Evolutionary conservation across 139 green algal species (phyloP), one percentile per base, ranked within the genome.

Genomic region (Picochlorum sp.): DNA sequence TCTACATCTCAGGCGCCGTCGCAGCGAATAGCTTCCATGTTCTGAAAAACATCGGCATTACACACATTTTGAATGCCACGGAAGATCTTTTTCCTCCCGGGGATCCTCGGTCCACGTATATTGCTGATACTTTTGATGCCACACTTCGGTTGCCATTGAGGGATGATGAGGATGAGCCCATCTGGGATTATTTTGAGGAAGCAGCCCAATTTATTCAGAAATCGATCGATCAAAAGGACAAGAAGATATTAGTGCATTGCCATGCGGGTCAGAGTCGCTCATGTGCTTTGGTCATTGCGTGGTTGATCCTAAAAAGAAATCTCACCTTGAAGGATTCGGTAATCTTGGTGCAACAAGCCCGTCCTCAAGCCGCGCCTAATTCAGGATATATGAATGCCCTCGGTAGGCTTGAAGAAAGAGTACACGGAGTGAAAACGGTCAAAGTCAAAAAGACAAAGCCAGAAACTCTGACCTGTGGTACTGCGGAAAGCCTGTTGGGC

Each of bases 231-330:
- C 32, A 3, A 72, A 72, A 20, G 79, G 76, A 8, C 34, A 41
- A 41, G 34, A 69, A 63, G 23, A 80, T 90, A 52, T 70, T 96
- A 52, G 85, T 97, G 57, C 91, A 97, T 80, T 97, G 91, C 77
- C 83, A 85, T 66, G 87, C 90, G 59, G 91, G 91, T 56, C 83
- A 81, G 63, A 84, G 63, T 45, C 75, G 91, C 50, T 86, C 70
- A 41, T 83, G 85, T 44, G 21, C 26, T 24, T 26, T 66, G 47
- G 32, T 68, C 10, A 38, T 79, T 24, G 67, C 70, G n/a, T 74
- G 64, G 74, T 54, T 75, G 9, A 76, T 76, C 66, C 62, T 26
- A 45, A 54, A 10, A 45, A 70, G 54, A 67, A 55, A 77, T 6
- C 79, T 69, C 66, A 81, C 70, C 0, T 65, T 95, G 49, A 70